Evolutionary conservation across 495 filamentous ascomycete genomes (phyloP).

Genomic region (Penicillium coprophilum): DNA sequence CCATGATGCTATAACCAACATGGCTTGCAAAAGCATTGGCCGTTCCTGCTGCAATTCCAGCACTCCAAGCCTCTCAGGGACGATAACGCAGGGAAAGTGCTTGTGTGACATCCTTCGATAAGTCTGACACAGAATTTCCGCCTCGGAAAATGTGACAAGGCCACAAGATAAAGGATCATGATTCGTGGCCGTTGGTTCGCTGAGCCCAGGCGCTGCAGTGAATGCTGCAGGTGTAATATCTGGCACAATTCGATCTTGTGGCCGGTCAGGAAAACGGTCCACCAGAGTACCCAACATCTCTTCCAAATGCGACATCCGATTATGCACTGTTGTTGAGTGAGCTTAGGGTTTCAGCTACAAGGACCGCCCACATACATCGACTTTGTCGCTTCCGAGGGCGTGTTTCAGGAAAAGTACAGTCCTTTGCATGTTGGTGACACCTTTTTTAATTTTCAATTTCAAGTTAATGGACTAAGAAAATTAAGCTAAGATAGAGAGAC

Average conservation of each 20-base stretch:
- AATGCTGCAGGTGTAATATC: background rate
- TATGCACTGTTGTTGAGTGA: background rate
- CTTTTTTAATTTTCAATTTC: background rate
- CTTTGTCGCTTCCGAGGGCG: background rate
- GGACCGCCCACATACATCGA: background rate
- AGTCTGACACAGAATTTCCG: background rate
- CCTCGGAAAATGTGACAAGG: background rate
- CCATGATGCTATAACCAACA: background rate
- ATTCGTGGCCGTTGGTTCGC: background rate
- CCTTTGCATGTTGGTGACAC: background rate
- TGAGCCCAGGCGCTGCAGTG: background rate
- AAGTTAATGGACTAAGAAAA: background rate
- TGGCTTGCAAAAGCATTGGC: background rate
- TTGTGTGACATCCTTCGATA: background rate
- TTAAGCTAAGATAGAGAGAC: background rate
- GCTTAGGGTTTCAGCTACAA: background rate
- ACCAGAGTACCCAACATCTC: background rate
- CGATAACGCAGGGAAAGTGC: background rate
- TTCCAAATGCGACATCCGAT: background rate
- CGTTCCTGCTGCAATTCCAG: background rate
- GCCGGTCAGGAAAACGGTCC: background rate
- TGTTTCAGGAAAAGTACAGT: background rate
- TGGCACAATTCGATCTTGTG: background rate
- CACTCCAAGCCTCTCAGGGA: background rate
- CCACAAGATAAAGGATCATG: background rate